Conservation (phyloP, 352 stramenopile genomes). For the Phytophthora brassicae region DNA sequence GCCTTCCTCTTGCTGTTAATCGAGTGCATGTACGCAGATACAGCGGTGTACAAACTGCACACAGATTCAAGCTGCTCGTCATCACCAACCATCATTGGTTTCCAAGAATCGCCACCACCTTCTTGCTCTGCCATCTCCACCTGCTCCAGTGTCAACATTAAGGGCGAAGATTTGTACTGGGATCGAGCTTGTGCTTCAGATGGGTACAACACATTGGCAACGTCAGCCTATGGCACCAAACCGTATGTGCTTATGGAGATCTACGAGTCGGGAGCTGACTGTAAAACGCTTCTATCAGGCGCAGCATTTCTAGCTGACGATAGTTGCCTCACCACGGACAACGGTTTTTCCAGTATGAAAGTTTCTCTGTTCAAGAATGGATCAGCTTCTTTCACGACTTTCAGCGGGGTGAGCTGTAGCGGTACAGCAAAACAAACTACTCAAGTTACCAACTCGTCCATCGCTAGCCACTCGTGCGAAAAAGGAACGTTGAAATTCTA, state of each 20-base stretch:
- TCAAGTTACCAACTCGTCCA: conserved; percentile 22
- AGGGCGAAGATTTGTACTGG: conserved; percentile 30
- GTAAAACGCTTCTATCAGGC: conserved; percentile 34
- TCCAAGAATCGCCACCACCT: conserved; percentile 26
- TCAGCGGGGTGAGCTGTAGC: conserved; percentile 35
- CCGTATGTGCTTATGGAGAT: conserved; percentile 41
- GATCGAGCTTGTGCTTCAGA: conserved; percentile 24
- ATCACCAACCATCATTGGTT: conserved; percentile 27
- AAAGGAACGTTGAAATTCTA: conserved; percentile 37
- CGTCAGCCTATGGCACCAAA: conserved; percentile 21
- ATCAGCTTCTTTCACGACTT: conserved; percentile 38
- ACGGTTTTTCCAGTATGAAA: conserved; percentile 39
- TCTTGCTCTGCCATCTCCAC: conserved; percentile 28
- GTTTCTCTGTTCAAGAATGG: conserved; percentile 32
- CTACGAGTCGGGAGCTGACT: conserved; percentile 28
- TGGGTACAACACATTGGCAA: conserved; percentile 13
- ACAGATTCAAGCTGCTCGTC: conserved; percentile 34
- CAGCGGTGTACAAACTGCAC: conserved; percentile 31
- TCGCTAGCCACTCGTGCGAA: conserved; percentile 33
- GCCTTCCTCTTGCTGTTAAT: conserved; percentile 7
- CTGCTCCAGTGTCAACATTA: conserved; percentile 22
- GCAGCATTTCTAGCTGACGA: conserved; percentile 44
- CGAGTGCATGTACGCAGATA: not conserved
- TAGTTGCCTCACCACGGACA: conserved; percentile 45
- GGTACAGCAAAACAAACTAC: conserved; percentile 29